Evolutionary conservation across 2,329 filamentous ascomycete species (phyloP), one percentile per base, ranked within the genome.

Genomic region (Hymenoscyphus scutula): DNA sequence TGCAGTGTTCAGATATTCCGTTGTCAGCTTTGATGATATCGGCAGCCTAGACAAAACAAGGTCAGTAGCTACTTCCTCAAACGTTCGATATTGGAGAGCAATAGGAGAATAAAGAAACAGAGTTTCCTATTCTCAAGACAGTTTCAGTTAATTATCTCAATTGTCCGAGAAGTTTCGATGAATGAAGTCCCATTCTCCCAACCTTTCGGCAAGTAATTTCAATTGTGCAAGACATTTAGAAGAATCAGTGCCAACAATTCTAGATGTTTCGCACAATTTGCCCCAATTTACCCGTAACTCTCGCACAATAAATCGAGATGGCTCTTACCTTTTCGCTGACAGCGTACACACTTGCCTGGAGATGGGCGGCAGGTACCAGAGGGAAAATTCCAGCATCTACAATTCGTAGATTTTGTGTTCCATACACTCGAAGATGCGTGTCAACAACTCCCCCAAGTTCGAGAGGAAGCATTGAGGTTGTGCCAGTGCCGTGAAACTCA

Each of bases 321-420:
- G 13, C 23, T 25, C 29, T 17, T 59, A 60, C 69, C 66, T 71
- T 70, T 48, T 72, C 70, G 38, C 67, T 69, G 11, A 71, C 62
- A 27, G 67, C 69, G 60, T 71, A 69, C 5, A 68, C 67, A 32
- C 64, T 56, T n/a, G 68, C 65, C 25, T 68, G 65, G 5, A 70
- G 51, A 60, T 72, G 67, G 17, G 66, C 60, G 1, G 66, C 67
- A 6, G 67, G 66, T 8, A 70, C 59, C 5, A 69, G 56, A 23
- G 69, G 70, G n/a, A 72, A 64, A 29, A 71, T 68, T 3, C 69
- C 63, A 10, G 67, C 68, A 69, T 72, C 71, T 15, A 69, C 67
- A 37, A 72, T 63, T 45, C 70, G 62, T 29, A 72, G 60, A 15
- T 67, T 69, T 37, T 64, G 62, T 1, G 66, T 69, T 15, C 71